These are phyloP conservation scores for Hypoxylon perforatum DNA, from an alignment of 495 filamentous ascomycete genomes.

Conservation along the genomic window DNA sequence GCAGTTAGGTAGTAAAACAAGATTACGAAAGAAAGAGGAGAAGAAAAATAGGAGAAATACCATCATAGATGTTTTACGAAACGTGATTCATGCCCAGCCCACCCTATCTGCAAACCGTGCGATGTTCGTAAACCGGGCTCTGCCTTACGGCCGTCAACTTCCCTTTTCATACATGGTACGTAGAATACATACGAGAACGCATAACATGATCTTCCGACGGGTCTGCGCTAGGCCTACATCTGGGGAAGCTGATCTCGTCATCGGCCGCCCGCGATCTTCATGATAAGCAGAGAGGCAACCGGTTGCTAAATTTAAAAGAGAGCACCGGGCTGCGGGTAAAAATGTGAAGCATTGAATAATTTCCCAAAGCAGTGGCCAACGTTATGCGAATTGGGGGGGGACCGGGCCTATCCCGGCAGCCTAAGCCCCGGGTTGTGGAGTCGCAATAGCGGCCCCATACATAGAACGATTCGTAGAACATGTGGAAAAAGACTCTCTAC, in stretches of 20 bases:
- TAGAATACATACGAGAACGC: conserved; percentile 6
- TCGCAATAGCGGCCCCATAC: conserved; percentile 44
- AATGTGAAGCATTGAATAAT: conserved; percentile 51
- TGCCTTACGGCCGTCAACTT: conserved; percentile 24
- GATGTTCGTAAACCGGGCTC: conserved; percentile 6
- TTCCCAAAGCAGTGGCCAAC: conserved; percentile 56
- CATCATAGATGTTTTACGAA: conserved; percentile 24
- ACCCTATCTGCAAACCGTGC: neutral
- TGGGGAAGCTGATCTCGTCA: conserved; percentile 51
- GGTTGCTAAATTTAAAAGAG: conserved; percentile 50
- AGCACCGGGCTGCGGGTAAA: conserved; percentile 51
- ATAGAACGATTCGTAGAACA: conserved; percentile 56
- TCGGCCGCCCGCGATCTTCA: conserved; percentile 55
- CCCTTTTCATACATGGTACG: conserved; percentile 4
- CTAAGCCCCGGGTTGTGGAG: conserved; percentile 34
- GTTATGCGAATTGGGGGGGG: conserved; percentile 57
- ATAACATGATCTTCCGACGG: conserved; percentile 40
- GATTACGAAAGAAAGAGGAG: neutral
- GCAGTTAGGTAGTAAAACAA: conserved; percentile 9
- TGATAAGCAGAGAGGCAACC: conserved; percentile 47
- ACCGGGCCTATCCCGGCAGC: conserved; percentile 37
- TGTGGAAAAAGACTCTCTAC: conserved; percentile 49
- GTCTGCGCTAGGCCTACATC: conserved; percentile 35
- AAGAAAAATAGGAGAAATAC: conserved; percentile 3
- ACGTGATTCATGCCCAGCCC: conserved; percentile 12